A percentile compares a stretch with the other conserved stretches of the same genome.
Evolutionary conservation across 768 basidiomycete species (phyloP).

Genomic region (Tephrocybe sp.): DNA sequence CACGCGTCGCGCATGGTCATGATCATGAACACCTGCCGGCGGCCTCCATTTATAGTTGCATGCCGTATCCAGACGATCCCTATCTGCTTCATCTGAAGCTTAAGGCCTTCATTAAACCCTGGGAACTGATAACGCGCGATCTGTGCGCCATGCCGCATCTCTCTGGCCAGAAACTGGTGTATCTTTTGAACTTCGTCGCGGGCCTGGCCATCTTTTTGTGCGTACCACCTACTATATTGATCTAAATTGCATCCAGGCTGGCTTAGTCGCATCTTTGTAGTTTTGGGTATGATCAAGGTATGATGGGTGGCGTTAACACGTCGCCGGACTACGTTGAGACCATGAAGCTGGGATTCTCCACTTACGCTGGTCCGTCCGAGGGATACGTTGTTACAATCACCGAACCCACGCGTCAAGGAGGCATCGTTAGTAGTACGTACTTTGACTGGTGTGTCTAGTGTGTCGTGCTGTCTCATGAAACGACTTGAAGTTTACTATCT

Average conservation of each 20-base stretch:
- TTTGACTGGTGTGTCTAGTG: neutral
- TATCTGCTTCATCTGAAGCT: too few species aligned
- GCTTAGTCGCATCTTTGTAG: constrained; percentile 20
- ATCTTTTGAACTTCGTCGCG: constrained; percentile 28
- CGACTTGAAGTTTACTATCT: constrained; percentile 35
- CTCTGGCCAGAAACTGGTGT: constrained; percentile 24
- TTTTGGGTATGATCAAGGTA: constrained; percentile 49
- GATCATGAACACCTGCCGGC: too few species aligned
- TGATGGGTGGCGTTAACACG: constrained; percentile 50
- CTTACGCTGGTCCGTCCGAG: constrained; percentile 38
- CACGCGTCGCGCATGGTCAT: too few species aligned
- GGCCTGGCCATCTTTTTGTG: constrained; percentile 33
- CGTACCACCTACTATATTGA: constrained; percentile 6
- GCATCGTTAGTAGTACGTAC: constrained; percentile 40
- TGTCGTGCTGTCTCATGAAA: neutral
- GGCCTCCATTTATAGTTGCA: too few species aligned
- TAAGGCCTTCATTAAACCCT: too few species aligned
- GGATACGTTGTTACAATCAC: constrained; percentile 44
- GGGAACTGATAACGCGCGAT: too few species aligned
- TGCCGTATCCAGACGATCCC: too few species aligned
- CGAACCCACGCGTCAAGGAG: constrained; percentile 41
- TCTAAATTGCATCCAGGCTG: neutral
- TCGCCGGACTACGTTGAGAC: constrained; percentile 41
- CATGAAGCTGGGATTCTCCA: constrained; percentile 40
- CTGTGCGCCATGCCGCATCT: too few species aligned